Base-by-base conservation (phyloP, 805 yeast genomes). In the Lipomyces chichibuensis region DNA sequence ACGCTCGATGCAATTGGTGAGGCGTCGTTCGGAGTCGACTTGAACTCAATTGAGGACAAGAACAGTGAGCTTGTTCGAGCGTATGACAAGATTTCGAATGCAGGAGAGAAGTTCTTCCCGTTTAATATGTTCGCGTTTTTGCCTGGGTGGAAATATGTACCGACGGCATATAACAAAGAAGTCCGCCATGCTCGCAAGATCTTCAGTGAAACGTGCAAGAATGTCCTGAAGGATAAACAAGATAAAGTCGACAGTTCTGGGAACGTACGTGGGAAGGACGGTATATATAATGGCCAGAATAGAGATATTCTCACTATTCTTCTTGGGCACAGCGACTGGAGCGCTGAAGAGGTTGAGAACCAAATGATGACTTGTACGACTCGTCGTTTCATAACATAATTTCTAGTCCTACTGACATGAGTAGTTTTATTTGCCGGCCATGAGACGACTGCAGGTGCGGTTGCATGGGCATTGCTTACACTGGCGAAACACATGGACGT, bases 391-490 rank as follows among this genome's bases (percentile, higher is more conserved):
- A 20, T 11, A 27, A 11, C 32, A 5, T 29, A 20, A 25, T 9
- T 39, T 27, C 53, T 8, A 53, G 13, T 13, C 5, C n/a, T 20
- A 11, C 23, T 25, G 25, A 17, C 29, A 4, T 27, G 20, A 6
- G 23, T 57, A 63, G 65, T 63, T 20, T 52, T 66, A 3, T 56
- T 66, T 35, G 71, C 71, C 13, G 71, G 71, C 33, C 71, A 67
- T 57, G 71, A 67, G 59, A 67, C 71, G 7, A 65, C 71, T 3
- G 63, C 71, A 3, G 62, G 57, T 25, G 60, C 69, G 4, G 14
- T 57, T 5, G 27, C 68, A 17, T 65, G 62, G 64, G 69, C 71
- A 4, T 8, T 59, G 8, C 49, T 43, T 14, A 37, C 55, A 17
- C 51, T 67, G 29, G 64, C 66, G 8, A 54, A 62, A 46, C 62